These are phyloP conservation scores for Boechera retrofracta DNA, from an alignment of 345 rosid species.

Conservation along the genomic window DNA sequence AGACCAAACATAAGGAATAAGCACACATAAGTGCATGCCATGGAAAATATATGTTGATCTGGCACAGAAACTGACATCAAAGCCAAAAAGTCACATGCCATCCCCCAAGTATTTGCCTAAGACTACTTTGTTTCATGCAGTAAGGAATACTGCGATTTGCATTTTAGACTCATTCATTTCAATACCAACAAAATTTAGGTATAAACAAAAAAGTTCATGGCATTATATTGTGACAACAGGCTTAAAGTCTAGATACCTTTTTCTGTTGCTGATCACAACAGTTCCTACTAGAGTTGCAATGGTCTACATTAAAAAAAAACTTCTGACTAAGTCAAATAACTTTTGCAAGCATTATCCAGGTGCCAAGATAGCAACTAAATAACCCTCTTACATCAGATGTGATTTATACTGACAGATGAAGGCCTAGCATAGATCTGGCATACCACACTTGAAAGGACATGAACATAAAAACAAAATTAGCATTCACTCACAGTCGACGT, in stretches of 20 bases:
- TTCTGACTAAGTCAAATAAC: background rate
- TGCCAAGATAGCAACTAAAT: conserved; percentile 4
- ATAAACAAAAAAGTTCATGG: background rate
- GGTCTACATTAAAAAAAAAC: background rate
- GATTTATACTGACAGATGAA: conserved; percentile 39
- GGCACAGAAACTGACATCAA: background rate
- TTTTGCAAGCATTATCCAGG: background rate
- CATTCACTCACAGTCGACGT: conserved; percentile 82
- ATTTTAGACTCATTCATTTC: conserved; percentile 8
- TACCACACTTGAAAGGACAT: conserved; percentile 28
- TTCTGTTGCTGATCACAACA: conserved; percentile 1
- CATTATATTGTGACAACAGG: background rate
- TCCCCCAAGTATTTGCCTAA: background rate
- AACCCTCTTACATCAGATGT: conserved; percentile 23
- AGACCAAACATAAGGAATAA: conserved; percentile 29
- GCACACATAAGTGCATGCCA: conserved; percentile 5
- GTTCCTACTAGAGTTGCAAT: conserved; percentile 3
- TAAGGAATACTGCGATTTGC: background rate
- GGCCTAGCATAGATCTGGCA: conserved; percentile 3
- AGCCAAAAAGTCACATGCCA: conserved; percentile 1
- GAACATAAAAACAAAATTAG: background rate
- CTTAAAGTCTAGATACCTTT: conserved; percentile 13
- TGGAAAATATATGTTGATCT: background rate
- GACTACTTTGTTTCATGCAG: conserved; percentile 3
- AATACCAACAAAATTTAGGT: background rate